Percentiles rank a stretch among this genome's conserved stretches.
These are phyloP conservation scores for Coelastrella sp. DNA, from an alignment of 139 green algal species.

Conservation along the genomic window DNA sequence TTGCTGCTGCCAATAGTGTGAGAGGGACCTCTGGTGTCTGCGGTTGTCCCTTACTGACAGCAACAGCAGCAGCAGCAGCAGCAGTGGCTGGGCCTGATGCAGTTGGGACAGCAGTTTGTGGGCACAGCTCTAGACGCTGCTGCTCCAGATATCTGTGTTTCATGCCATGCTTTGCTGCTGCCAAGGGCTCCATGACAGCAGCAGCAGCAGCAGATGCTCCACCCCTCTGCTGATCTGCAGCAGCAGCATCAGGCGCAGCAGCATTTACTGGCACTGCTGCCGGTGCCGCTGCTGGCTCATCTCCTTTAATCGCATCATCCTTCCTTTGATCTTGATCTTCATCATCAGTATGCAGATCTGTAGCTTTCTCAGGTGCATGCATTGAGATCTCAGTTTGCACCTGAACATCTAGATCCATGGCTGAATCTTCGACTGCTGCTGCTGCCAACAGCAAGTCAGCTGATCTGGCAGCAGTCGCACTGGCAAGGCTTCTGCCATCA, in stretches of 20 bases:
- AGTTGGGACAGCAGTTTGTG: too few species aligned
- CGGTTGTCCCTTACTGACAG: too few species aligned
- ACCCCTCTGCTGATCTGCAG: background rate
- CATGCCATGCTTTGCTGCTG: too few species aligned
- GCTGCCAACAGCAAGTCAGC: conserved; percentile 25
- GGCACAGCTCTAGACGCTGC: too few species aligned
- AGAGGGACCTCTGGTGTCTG: background rate
- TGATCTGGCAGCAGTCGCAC: conserved; percentile 8
- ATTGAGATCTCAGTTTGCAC: too few species aligned
- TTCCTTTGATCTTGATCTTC: background rate
- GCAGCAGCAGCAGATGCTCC: background rate
- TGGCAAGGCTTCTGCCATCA: background rate
- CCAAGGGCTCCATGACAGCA: too few species aligned
- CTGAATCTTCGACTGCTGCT: conserved; percentile 12
- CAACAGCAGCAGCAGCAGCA: too few species aligned
- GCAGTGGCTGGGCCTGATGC: too few species aligned
- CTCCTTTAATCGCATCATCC: background rate
- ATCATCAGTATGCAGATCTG: too few species aligned
- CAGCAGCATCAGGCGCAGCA: background rate
- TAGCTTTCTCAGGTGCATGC: too few species aligned
- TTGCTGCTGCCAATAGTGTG: background rate
- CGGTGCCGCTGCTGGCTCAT: conserved; percentile 23
- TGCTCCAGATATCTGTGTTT: too few species aligned
- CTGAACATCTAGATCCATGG: background rate
- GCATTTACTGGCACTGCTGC: background rate